Conservation (phyloP, 2,329 filamentous ascomycete species). For the Cephalotrichum gorgonifer region DNA sequence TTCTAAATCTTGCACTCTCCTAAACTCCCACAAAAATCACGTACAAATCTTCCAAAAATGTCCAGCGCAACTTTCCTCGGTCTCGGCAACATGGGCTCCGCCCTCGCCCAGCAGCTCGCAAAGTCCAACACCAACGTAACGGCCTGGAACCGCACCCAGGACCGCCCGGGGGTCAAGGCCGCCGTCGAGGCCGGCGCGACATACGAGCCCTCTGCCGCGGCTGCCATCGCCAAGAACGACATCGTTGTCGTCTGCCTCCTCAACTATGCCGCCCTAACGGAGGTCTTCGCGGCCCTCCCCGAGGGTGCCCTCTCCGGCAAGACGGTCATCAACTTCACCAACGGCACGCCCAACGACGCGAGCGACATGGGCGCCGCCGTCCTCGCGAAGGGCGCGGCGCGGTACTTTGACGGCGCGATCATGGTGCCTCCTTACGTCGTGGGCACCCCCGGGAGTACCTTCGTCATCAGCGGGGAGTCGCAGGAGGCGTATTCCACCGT, state of each 20-base stretch:
- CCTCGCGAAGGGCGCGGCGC: slow-evolving; percentile 6
- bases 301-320: slow-evolving; percentile 10
- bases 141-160: slow-evolving; percentile 34
- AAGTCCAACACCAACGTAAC: slow-evolving; percentile 26
- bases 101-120: slow-evolving; percentile 2
- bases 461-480: slow-evolving; percentile 13
- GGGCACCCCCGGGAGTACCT: slow-evolving; percentile 11
- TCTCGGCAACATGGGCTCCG: slow-evolving; percentile 3
- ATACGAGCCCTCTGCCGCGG: slow-evolving; percentile 1
- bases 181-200: slow-evolving; percentile 58
- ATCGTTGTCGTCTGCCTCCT: slow-evolving; percentile 15
- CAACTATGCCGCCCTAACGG: slow-evolving; percentile 13
- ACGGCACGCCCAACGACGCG: slow-evolving; percentile 14
- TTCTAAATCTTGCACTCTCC: background rate
- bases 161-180: slow-evolving; percentile 57
- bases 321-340: slow-evolving; percentile 18
- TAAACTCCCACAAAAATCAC: background rate
- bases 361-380: slow-evolving; percentile 10
- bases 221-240: slow-evolving; percentile 2
- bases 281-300: slow-evolving; percentile 3
- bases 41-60: background rate
- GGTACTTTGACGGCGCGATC: slow-evolving; percentile 18
- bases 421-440: slow-evolving; percentile 18
- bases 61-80: slow-evolving; percentile 1
- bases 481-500: slow-evolving; percentile 7